Evolutionary conservation across 306 rosid species (phyloP), one percentile per base, ranked within the genome.

Genomic region (Delonix regia): DNA sequence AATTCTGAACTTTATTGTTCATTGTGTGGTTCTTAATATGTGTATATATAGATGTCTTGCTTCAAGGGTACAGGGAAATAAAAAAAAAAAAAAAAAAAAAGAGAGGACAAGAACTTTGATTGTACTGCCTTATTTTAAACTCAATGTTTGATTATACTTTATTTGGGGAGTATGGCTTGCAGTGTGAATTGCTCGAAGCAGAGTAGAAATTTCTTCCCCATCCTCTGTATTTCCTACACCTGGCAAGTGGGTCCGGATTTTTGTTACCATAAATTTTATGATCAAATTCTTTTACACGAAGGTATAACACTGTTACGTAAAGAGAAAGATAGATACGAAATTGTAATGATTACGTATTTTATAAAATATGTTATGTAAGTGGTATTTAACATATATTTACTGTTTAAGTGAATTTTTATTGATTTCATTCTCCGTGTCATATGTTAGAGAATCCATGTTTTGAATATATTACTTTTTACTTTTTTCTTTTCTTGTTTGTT

Each of bases 91-190:
- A 42, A 57, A 7, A n/a, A 78, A 69, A 81, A 24, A 69, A 81
- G 42, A 69, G 64, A 22, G 67, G 21, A 62, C 19, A 44, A 44
- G 6, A 42, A 5, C 21, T 84, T 44, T 67, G 33, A 67, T 77
- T 33, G 69, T 67, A 53, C 25, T 80, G 47, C 18, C 85, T 84
- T 80, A 9, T 13, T 66, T 28, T 24, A 77, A 66, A 80, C 82
- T 30, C 64, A 42, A 39, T 15, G 69, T 24, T 73, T 69, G 62
- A 36, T 57, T 7, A 24, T 52, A 53, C 34, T 72, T 44, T 74
- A 47, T 24, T 66, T 24, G 25, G 24, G 11, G 9, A 14, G 48
- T 12, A 24, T 57, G 64, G 12, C 1, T 7, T 10, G 0, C 15
- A 25, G 52, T 13, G 12, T 11, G 6, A 7, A 38, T 36, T 22